Conservation (phyloP, 1,284 basidiomycete genomes). For the Austroboletus rostrupii region DNA sequence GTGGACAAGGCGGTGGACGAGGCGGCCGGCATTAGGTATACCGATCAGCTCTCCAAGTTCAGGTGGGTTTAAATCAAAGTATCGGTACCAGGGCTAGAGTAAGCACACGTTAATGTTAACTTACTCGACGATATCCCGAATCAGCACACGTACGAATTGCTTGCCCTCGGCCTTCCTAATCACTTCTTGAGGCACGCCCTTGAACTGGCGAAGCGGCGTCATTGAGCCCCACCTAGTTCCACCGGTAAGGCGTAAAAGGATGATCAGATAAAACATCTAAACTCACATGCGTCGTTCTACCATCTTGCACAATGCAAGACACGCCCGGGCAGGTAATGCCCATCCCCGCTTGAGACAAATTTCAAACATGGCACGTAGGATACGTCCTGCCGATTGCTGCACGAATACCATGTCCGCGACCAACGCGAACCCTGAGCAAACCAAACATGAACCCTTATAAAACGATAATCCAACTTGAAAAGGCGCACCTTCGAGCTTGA, state of each 20-base stretch:
- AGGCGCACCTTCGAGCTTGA: slow-evolving; percentile 79
- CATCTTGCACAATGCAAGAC: slow-evolving; percentile 97
- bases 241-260: not conserved
- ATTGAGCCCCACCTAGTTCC: slow-evolving; percentile 86
- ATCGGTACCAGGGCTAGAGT: slow-evolving; percentile 86
- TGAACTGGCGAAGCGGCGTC: slow-evolving; percentile 96
- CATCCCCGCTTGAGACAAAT: slow-evolving; percentile 99
- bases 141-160: slow-evolving; percentile 72
- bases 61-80: slow-evolving; percentile 83
- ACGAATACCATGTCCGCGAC: slow-evolving; percentile 99
- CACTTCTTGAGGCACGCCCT: slow-evolving; percentile 83
- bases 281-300: slow-evolving; percentile 81
- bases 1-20: slow-evolving; percentile 94
- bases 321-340: slow-evolving; percentile 89
- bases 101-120: slow-evolving; percentile 1
- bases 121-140: not conserved
- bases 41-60: slow-evolving; percentile 95
- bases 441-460: not conserved
- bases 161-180: slow-evolving; percentile 94
- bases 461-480: not conserved
- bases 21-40: slow-evolving; percentile 85
- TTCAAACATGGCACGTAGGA: slow-evolving; percentile 95
- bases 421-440: slow-evolving; percentile 74
- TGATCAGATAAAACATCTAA: not conserved
- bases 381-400: slow-evolving; percentile 89